Evolutionary conservation across 441 rosid species (phyloP).

Genomic region (Arabidopsis lyrata): DNA sequence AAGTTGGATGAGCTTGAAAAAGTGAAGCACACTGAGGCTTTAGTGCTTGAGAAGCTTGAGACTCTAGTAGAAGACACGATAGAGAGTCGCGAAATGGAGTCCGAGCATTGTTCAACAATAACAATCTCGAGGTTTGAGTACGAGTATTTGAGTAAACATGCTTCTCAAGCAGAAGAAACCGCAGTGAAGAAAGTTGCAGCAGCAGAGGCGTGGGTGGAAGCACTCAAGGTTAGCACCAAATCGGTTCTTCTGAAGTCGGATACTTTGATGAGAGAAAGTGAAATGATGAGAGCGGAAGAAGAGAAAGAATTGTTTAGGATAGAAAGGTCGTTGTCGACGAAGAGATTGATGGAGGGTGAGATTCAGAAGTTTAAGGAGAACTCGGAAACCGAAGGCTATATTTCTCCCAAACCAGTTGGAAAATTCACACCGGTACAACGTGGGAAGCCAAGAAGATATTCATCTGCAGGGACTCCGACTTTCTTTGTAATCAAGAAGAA

Average conservation of each 20-base stretch:
- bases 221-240: conserved; percentile 66
- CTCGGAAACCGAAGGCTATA: conserved; percentile 34
- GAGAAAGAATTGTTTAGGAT: conserved; percentile 47
- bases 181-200: conserved; percentile 80
- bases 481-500: conserved; percentile 57
- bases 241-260: conserved; percentile 64
- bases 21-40: conserved; percentile 61
- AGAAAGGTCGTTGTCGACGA: conserved; percentile 52
- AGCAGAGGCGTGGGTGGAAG: conserved; percentile 81
- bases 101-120: conserved; percentile 53
- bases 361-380: conserved; percentile 43
- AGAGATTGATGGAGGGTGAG: conserved; percentile 54
- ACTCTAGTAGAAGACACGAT: conserved; percentile 50
- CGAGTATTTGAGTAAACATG: conserved; percentile 67
- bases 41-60: conserved; percentile 60
- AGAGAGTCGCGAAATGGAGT: conserved; percentile 56
- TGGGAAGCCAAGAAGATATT: conserved; percentile 52
- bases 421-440: conserved; percentile 50
- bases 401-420: conserved; percentile 32
- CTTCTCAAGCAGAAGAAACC: conserved; percentile 65
- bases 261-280: conserved; percentile 49
- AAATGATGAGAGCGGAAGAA: conserved; percentile 56
- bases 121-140: conserved; percentile 77
- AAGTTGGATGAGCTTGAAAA: conserved; percentile 64
- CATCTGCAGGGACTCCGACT: conserved; percentile 50